Evolutionary conservation across 768 basidiomycete species (phyloP), one percentile per base, ranked within the genome.

Genomic region (Lactarius tabidus): DNA sequence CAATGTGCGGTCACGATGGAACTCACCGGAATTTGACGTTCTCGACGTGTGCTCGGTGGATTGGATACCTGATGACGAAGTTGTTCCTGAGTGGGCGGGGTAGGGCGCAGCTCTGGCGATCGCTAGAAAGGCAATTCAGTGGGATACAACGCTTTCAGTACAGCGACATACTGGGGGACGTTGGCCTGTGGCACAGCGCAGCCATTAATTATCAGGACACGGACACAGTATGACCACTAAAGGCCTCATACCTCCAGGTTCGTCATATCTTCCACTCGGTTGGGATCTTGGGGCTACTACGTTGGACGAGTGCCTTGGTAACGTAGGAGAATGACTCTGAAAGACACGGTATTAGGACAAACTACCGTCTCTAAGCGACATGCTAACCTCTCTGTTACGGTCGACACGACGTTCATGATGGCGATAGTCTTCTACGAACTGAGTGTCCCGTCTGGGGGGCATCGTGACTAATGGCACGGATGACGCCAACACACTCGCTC

Each of bases 21-120:
- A 66, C 65, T 66, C 60, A 66, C 65, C 4, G 14, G 31, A 38
- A 33, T 38, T 36, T 35, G 56, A 45, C 60, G 65, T 38, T 66
- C 65, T 29, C 65, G 48, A 36, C 60, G 65, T 17, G 38, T 9
- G 23, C 31, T 53, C 48, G 65, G 35, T 45, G 48, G 17, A 14
- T 18, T 36, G 17, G 64, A 65, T 8, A 36, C 1, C n/a, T 57
- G 59, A 20, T 41, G 29, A 56, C 59, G 64, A 12, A 29, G 35
- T 57, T 60, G 59, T 28, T 61, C 64, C 54, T 57, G 59, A 35
- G 7, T 18, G 31, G 43, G 26, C n/a, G n/a, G 54, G 51, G 45
- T 15, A 28, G 58, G 10, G 12, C 26, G 59, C 17, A 18, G 45
- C 29, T 65, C 59, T n/a, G 64, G 59, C 5, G 64, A 57, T 61